A percentile compares a stretch with the other conserved stretches of the same genome.
phyloP scores from a whole-genome alignment of 345 rosid genomes.

The Reutealis trisperma region DNA sequence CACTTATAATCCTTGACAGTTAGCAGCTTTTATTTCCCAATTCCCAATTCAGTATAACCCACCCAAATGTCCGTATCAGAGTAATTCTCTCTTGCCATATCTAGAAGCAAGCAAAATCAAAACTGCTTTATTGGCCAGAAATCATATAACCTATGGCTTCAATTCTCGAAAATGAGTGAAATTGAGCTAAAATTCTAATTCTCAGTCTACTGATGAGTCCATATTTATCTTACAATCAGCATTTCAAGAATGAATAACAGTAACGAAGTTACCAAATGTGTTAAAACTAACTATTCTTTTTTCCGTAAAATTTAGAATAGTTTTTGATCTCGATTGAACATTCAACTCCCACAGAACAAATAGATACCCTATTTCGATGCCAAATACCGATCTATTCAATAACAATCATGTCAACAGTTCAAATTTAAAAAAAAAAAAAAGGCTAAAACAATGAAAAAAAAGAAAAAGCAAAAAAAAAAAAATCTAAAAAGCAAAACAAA shows the following conservation, averaged over 20 bases:
- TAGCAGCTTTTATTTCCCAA: neutral
- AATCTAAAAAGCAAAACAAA: neutral
- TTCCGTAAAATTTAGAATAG: neutral
- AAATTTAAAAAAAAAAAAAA: neutral
- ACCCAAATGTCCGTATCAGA: neutral
- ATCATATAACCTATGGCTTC: neutral
- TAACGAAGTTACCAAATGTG: neutral
- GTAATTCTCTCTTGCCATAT: neutral
- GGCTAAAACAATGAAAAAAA: too few relatives aligned
- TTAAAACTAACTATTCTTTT: neutral
- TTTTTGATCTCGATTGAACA: neutral
- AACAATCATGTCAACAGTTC: neutral
- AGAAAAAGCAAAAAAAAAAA: neutral
- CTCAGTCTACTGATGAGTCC: neutral
- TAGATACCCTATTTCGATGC: neutral
- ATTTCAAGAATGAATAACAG: neutral
- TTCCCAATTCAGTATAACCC: neutral
- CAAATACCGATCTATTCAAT: conserved; percentile 6
- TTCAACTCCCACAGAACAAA: neutral
- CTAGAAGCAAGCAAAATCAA: neutral
- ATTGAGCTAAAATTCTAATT: conserved; percentile 4
- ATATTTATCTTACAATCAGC: neutral
- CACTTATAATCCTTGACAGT: neutral
- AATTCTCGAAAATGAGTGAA: neutral
- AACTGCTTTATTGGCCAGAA: neutral